A percentile compares a stretch with the other conserved stretches of the same genome.
Conservation (phyloP, 495 filamentous ascomycete species). For the Xylaria nigripes region DNA sequence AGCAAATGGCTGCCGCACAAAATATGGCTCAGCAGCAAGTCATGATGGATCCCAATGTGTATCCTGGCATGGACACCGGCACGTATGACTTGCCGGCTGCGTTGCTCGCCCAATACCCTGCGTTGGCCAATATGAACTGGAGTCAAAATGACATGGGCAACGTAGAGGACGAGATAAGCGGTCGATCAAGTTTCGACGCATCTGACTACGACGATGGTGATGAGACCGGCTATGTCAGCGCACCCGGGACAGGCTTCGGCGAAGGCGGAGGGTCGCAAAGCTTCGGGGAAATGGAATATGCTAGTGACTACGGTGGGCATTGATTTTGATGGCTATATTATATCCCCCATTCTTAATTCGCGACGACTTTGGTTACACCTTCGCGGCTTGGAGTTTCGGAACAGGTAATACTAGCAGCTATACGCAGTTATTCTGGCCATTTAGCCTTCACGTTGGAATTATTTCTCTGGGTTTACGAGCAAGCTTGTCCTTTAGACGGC, state of each 20-base stretch:
- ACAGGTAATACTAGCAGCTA: slow-evolving; percentile 9
- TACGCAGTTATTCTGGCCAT: not conserved
- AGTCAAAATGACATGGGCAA: slow-evolving; percentile 49
- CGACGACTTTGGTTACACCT: not conserved
- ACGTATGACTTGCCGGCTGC: slow-evolving; percentile 76
- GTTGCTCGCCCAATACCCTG: slow-evolving; percentile 84
- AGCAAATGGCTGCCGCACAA: slow-evolving; percentile 40
- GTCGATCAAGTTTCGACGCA: slow-evolving; percentile 82
- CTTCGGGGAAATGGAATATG: slow-evolving; percentile 45
- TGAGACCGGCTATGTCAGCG: slow-evolving; percentile 50
- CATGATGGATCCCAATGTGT: slow-evolving; percentile 39
- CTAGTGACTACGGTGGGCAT: slow-evolving; percentile 44
- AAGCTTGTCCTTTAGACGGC: slow-evolving; percentile 20
- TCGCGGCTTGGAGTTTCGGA: not conserved
- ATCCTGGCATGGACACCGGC: slow-evolving; percentile 43
- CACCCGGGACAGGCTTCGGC: slow-evolving; percentile 42
- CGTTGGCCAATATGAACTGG: slow-evolving; percentile 78
- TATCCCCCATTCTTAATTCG: not conserved
- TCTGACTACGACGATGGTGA: slow-evolving; percentile 62
- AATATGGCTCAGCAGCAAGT: slow-evolving; percentile 44
- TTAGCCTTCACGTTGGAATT: not conserved
- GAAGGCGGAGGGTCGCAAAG: slow-evolving; percentile 42
- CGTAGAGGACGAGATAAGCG: slow-evolving; percentile 67
- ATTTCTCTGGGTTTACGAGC: slow-evolving; percentile 8
- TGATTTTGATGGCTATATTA: slow-evolving; percentile 6